Evolutionary conservation across 1,139 yeast genomes (phyloP).

Genomic region (Taiozyma onychis): DNA sequence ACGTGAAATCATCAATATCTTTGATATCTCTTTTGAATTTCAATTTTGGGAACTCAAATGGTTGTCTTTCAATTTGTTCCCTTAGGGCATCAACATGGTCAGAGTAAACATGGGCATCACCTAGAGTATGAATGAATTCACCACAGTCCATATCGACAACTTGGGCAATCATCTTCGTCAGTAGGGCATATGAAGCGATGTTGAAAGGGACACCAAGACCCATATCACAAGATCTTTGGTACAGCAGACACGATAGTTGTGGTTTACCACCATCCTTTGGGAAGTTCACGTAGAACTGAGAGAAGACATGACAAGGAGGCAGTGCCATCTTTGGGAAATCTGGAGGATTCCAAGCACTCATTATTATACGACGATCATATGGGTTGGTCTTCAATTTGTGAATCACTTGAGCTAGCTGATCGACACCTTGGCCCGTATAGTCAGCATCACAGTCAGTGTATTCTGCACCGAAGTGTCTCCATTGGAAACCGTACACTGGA

Average conservation of each 20-base stretch:
- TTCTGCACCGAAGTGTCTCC: constrained; percentile 98
- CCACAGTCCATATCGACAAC: constrained; percentile 93
- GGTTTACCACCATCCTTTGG: constrained; percentile 53
- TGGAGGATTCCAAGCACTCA: constrained; percentile 98
- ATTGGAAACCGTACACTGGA: constrained; percentile 97
- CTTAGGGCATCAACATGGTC: constrained; percentile 90
- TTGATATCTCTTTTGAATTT: constrained; percentile 60
- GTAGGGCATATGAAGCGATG: constrained; percentile 90
- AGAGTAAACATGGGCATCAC: constrained; percentile 91
- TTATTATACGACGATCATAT: constrained; percentile 85
- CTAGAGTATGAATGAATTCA: constrained; percentile 90
- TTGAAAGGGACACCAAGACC: constrained; percentile 98
- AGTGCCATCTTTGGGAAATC: constrained; percentile 91
- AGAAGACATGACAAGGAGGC: constrained; percentile 97
- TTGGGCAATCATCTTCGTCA: constrained; percentile 93
- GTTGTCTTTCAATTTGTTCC: constrained; percentile 69
- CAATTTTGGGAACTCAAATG: constrained; percentile 76
- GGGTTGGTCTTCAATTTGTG: constrained; percentile 81
- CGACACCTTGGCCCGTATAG: constrained; percentile 83
- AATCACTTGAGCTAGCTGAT: constrained; percentile 79
- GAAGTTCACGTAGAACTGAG: constrained; percentile 88
- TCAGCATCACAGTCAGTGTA: constrained; percentile 83
- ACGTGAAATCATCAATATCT: constrained; percentile 79
- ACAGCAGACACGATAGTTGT: constrained; percentile 76
- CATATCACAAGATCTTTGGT: constrained; percentile 99